Evolutionary conservation across 352 stramenopile genomes (phyloP), one percentile per base, ranked within the genome.

Genomic region (Globisporangium perplexum): DNA sequence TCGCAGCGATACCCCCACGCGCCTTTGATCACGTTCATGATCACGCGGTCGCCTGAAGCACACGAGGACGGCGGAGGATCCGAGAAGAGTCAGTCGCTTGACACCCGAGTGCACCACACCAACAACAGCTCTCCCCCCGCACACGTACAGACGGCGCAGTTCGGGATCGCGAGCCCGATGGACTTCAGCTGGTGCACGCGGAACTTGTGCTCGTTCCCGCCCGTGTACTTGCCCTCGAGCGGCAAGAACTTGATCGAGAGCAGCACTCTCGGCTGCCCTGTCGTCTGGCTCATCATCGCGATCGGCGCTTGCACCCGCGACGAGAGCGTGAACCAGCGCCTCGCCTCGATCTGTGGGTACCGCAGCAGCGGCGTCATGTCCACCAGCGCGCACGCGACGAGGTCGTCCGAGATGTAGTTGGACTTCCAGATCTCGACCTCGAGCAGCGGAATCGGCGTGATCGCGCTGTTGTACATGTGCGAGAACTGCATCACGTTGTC

Each of bases 401-500:
- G 69, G 30, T 95, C 82, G 47, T 95, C 76, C 4, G 79, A 64
- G 33, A 95, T 55, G 58, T 90, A 95, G 56, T 88, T 92, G 47
- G 79, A 81, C 49, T 88, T 95, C 68, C 85, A 95, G 33, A 95
- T 77, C 56, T 95, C 82, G 30, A 95, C 77, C 57, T 93, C 82
- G 1, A 95, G 62, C 20, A 92, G 57, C 30, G 84, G 84, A 28
- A 93, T 90, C 4, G 84, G 84, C 3, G 83, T 95, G 66, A 92
- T 93, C 14, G 72, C 83, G 59, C 82, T 92, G 67, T 92, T 95
- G 70, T 92, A 95, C 75, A 92, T 90, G 68, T 95, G 84, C 31
- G 83, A 79, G 43, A 95, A 87, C 23, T 87, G 77, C 77, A 93
- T 86, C 54, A 63, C 69, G 49, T 92, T 93, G 54, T 90, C 78